Evolutionary conservation across 495 filamentous ascomycete species (phyloP), one percentile per base, ranked within the genome.

Genomic region (Venustampulla echinocandica): DNA sequence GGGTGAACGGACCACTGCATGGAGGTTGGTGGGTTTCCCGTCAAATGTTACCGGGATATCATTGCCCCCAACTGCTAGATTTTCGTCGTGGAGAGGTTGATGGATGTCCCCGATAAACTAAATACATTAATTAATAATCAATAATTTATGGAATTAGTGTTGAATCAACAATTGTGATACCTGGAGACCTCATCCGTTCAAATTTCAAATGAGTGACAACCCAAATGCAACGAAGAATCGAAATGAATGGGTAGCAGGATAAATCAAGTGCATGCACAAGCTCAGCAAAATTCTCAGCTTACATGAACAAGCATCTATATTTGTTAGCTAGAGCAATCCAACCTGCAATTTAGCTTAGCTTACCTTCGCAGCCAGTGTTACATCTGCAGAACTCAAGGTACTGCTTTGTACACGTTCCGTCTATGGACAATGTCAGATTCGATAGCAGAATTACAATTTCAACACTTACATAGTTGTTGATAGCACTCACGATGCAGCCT

Each of bases 51-150:
- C 79, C 11, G 62, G 44, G 46, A 84, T 75, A 27, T 65, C 63
- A 61, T 82, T 83, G 15, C 75, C 77, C 23, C 80, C 80, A 2
- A 69, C 54, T 6, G 74, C 69, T 25, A 71, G 67, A 7, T 61
- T 66, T 49, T 84, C 80, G 47, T 75, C 74, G 56, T 83, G 80
- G 1, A 84, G 67, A 1, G 80, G 80, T 49, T 84, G 80, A 4
- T 71, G 70, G 41, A 82, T 71, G 54, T 84, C 80, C 25, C 79
- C 79, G 15, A 77, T 42, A 52, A 79, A 74, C 65, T 75, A 56
- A 23, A 40, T 23, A 21, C 23, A 46, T 20, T 11, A 34, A 17
- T 34, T 27, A 20, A 33, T 50, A 24, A 50, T 39, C 38, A 30
- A 14, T 7, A 23, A 19, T 35, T 33, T 20, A 24, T 21, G 44